Base-by-base conservation (phyloP, 306 rosid genomes). In the Sindora glabra region DNA sequence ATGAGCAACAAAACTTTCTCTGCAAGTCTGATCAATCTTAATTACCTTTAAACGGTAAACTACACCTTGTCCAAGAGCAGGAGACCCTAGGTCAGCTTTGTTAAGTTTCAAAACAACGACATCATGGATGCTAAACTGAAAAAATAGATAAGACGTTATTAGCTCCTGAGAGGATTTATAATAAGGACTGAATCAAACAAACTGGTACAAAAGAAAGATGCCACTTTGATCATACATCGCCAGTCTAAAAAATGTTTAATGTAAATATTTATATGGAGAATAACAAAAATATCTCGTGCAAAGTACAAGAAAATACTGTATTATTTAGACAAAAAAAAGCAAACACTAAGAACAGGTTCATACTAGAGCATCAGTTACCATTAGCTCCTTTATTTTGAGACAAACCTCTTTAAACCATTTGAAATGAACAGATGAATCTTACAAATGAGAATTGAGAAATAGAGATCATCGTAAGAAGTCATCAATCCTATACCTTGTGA, bases 51-150 rank as follows among this genome's bases (percentile, higher is more conserved):
- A 74, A 40, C 94, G 80, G 76, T 88, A 92, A 72, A 89, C 98
- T 11, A 92, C 96, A 54, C 98, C 98, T 81, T 88, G 98, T 39
- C 95, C 98, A 59, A 92, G 96, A 36, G 95, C 87, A 67, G 96
- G 76, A 65, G 94, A 80, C 56, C 95, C 98, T 63, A 86, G 66
- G 74, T 89, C 98, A 70, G 98, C 86, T 79, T 88, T 92, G 75
- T 84, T 92, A 53, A 86, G 95, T 80, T 81, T 92, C 65, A 92
- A 65, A 76, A 92, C 94, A 38, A 92, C 96, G 67, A 92, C 96
- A 26, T 92, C 98, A 69, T 92, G 96, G 8, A 89, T 76, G 56
- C 95, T 65, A 77, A 88, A 92, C 98, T 92, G 86, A 75, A 65
- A 73, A 58, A n/a, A n/a, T n/a, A 41, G 29, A 14, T 30, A 54